Base-by-base conservation (phyloP, 2,329 filamentous ascomycete species). In the Canariomyces notabilis region DNA sequence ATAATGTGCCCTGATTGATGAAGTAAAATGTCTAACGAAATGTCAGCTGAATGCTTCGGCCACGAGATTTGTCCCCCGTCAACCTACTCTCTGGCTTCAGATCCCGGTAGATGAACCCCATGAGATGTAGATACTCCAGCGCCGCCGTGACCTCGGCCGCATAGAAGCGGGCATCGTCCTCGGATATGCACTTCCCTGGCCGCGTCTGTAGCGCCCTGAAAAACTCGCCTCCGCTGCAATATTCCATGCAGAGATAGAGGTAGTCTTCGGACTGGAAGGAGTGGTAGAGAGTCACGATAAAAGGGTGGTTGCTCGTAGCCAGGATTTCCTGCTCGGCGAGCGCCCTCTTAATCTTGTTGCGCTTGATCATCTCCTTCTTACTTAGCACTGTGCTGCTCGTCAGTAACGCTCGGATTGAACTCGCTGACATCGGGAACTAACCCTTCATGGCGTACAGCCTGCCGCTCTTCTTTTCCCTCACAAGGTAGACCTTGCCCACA, bases 311-410 rank as follows among this genome's bases (percentile, higher is more conserved):
- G 74, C 91, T 97, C 34, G 93, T 98, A 7, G 93, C 93, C 44
- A 98, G 74, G 55, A 98, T 98, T 67, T 98, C 93, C 65, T 97
- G 93, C 70, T 98, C 93, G 31, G 93, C 93, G 57, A 98, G 76
- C 12, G 93, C 93, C 63, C 93, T 83, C 78, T 98, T 98, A 72
- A 98, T 98, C 78, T 98, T 98, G 76, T 98, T 98, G 48, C 93
- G 86, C 74, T 98, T 98, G 69, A 98, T 98, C 93, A 98, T 98
- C 69, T 98, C 93, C 75, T 97, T 96, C 71, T 98, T 98, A 77
- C 90, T 97, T 67, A 98, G 66, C 5, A 98, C 93, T 97, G 45
- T 37, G 43, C 42, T 42, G 20, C 16, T 35, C 44, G 65, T 77
- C 59, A 76, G 69, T 59, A 46, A 34, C 20, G 29, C 31, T 7